Evolutionary conservation across 192 early-diverging fungal species (phyloP).

Genomic region (Backusella westeae): DNA sequence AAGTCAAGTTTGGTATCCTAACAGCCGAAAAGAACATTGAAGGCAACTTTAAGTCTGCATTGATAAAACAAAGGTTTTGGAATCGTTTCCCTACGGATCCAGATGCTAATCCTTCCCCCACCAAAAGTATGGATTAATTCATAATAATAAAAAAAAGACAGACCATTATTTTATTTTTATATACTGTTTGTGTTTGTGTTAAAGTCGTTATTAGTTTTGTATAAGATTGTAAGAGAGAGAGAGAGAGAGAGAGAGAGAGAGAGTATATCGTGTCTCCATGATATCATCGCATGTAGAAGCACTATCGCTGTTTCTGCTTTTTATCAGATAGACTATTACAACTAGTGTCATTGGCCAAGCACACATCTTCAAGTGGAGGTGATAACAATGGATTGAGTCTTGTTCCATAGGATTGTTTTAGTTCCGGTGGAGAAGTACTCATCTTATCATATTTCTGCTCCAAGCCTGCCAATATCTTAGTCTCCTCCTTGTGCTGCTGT

Average conservation of each 20-base stretch:
- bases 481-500: not conserved
- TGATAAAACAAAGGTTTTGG: slow-evolving; percentile 19
- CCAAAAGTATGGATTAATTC: not conserved
- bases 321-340: not conserved
- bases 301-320: not conserved
- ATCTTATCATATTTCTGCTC: not conserved
- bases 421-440: not conserved
- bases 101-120: not conserved
- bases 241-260: too few relatives aligned
- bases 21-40: not conserved
- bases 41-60: slow-evolving; percentile 1
- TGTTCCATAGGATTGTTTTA: not conserved
- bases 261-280: too few relatives aligned
- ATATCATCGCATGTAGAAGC: too few relatives aligned
- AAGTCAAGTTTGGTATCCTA: not conserved
- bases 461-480: not conserved
- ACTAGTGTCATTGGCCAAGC: not conserved
- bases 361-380: not conserved
- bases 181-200: not conserved
- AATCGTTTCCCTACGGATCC: slow-evolving; percentile 4
- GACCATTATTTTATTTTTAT: not conserved
- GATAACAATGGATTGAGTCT: not conserved
- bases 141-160: not conserved
- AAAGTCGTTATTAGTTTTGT: not conserved
- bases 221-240: not conserved